Base-by-base conservation (phyloP, 2,329 filamentous ascomycete genomes). In the Fusarium sp. region DNA sequence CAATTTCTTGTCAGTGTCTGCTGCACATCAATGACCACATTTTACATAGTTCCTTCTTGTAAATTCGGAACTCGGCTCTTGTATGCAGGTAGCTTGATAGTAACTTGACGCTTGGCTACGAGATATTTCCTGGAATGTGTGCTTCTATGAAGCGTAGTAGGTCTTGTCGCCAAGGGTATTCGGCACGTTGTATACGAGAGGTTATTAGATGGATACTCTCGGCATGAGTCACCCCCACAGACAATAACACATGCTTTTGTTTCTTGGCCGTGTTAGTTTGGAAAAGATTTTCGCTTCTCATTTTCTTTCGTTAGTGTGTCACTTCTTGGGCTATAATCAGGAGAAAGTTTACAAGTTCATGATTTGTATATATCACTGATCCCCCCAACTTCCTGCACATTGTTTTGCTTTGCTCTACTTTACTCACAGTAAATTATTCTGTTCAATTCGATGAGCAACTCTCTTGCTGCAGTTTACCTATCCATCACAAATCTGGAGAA, bases 1-100 rank as follows among this genome's bases (percentile, higher is more conserved):
- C 18, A 5, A 44, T 30, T 28, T 9, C 9, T 12, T 28, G 12
- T 18, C 30, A 36, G 15, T 11, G 6, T 24, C 9, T 6, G 6
- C 13, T 35, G n/a, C n/a, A 48, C 22, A 58, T 18, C n/a, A 50
- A 58, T 28, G 9, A 20, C 30, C 20, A 4, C 26, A 50, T 36
- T n/a, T 13, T 4, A 22, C 5, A 48, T 36, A 50, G 20, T 30
- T 13, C 14, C 2, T n/a, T n/a, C n/a, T n/a, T n/a, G n/a, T n/a
- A n/a, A n/a, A 20, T n/a, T 51, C 56, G 56, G 42, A 51, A 59
- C 56, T 51, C 56, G 56, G 56, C 56, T 59, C 42, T 59, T 36
- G 22, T 28, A 48, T 30, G 32, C 42, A 59, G 32, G 24, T 38
- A 51, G 24, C 42, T 18, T 24, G 18, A 14, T 48, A 47, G 30